These are phyloP conservation scores for Didymella sp. DNA, from an alignment of 2,329 filamentous ascomycete genomes.

Conservation along the genomic window DNA sequence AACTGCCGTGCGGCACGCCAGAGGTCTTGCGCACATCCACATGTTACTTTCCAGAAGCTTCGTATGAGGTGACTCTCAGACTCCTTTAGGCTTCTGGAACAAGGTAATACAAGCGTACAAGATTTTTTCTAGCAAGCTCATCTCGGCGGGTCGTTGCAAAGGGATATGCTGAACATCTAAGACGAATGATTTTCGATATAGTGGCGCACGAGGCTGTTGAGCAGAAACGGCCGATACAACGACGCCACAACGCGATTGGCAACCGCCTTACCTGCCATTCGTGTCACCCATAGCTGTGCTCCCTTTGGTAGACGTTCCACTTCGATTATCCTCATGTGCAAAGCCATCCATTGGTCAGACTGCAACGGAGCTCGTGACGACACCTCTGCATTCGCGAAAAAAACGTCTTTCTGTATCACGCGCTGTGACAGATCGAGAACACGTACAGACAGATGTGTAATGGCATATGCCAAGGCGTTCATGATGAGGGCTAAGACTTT, in stretches of 20 bases:
- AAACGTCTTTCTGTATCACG: slow-evolving; percentile 4
- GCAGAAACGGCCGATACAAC: slow-evolving; percentile 16
- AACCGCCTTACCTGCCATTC: slow-evolving; percentile 1
- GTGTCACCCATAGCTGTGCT: slow-evolving; percentile 13
- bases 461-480: neutral
- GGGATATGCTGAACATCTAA: slow-evolving; percentile 1
- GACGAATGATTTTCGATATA: slow-evolving; percentile 19
- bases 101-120: slow-evolving; percentile 10
- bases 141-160: neutral
- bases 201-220: slow-evolving; percentile 17
- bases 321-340: slow-evolving; percentile 5
- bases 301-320: slow-evolving; percentile 13
- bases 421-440: neutral
- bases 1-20: neutral
- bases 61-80: slow-evolving; percentile 1
- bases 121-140: slow-evolving; percentile 10
- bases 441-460: neutral
- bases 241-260: slow-evolving; percentile 22
- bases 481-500: neutral
- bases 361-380: slow-evolving; percentile 1
- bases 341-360: neutral
- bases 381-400: neutral
- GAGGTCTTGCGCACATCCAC: slow-evolving; percentile 2
- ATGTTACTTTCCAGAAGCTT: neutral
- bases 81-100: slow-evolving; percentile 9